These are phyloP conservation scores for Cystobasidium tubakii DNA, from an alignment of 768 basidiomycete species.

Conservation along the genomic window DNA sequence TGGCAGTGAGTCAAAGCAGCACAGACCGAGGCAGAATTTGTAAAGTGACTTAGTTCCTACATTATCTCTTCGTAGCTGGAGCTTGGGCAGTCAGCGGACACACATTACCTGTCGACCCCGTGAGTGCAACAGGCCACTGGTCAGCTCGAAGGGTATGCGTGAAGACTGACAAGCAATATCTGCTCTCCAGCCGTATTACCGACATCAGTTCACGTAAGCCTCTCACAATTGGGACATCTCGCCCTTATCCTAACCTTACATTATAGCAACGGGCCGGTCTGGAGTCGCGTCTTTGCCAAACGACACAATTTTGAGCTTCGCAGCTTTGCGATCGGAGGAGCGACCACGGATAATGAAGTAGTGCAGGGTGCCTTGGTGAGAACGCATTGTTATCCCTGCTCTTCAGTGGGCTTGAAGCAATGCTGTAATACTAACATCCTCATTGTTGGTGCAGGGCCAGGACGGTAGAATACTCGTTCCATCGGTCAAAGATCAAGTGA, in stretches of 20 bases:
- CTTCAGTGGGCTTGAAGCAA: too few species aligned
- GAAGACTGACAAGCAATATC: background rate
- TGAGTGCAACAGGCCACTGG: background rate
- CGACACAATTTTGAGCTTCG: background rate
- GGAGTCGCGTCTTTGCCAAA: slow-evolving; percentile 1
- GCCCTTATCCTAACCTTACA: background rate
- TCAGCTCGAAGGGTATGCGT: background rate
- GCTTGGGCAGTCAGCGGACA: background rate
- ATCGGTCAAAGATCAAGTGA: slow-evolving; percentile 10
- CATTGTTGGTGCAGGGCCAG: too few species aligned
- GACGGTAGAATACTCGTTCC: background rate
- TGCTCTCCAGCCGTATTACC: background rate
- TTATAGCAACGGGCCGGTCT: background rate
- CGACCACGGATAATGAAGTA: slow-evolving; percentile 20
- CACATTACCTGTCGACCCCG: background rate
- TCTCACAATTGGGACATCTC: too few species aligned
- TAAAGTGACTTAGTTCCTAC: background rate
- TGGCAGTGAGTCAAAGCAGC: background rate
- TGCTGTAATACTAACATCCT: too few species aligned
- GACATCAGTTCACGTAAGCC: background rate
- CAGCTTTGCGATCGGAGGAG: slow-evolving; percentile 19
- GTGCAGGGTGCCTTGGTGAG: slow-evolving; percentile 7
- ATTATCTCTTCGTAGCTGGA: slow-evolving; percentile 1
- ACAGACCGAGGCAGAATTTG: background rate
- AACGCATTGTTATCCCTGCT: background rate